Evolutionary conservation across 495 filamentous ascomycete species (phyloP), one percentile per base, ranked within the genome.

Genomic region (Penicillium salamii): DNA sequence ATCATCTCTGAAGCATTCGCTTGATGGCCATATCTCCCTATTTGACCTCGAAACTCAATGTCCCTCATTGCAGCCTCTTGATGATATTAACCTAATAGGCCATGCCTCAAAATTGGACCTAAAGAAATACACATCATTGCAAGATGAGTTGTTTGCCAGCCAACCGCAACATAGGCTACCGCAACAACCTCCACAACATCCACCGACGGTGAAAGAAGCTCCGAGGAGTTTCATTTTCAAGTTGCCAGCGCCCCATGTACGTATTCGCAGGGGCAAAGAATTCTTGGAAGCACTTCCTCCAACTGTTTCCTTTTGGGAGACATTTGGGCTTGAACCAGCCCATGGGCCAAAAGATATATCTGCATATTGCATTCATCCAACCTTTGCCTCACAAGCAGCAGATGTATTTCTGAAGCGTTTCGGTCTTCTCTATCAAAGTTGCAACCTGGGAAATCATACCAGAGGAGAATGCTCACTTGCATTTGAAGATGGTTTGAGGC

Each of bases 251-350:
- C 89, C 89, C 3, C 86, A 91, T 61, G 61, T 96, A 20, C 87
- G 90, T 36, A 68, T 97, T 14, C 85, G 87, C 33, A 82, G 91
- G 2, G 83, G 84, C 11, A 87, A 90, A 36, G 81, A 79, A 5
- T 81, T 74, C 42, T 74, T 93, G 29, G 88, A 95, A 29, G 73
- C 95, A 26, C 72, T 96, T 32, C 89, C 92, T 7, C 76, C 91
- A 5, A 86, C 89, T 1, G 62, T 96, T 7, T 62, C 78, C 0
- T 99, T 97, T 58, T 97, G 95, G 95, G 91, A 97, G 54, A 87
- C 85, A 18, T 77, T 97, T 50, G 87, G 89, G 5, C 78, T 99
- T 19, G 84, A 81, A 15, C 93, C 95, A 15, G 79, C 82, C 26
- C 80, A 83, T 62, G 90, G 89, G 1, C 53, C 74, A 2, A 99